These are phyloP conservation scores for Nakazawaea molendinolei DNA, from an alignment of 805 yeast genomes.

Conservation along the genomic window DNA sequence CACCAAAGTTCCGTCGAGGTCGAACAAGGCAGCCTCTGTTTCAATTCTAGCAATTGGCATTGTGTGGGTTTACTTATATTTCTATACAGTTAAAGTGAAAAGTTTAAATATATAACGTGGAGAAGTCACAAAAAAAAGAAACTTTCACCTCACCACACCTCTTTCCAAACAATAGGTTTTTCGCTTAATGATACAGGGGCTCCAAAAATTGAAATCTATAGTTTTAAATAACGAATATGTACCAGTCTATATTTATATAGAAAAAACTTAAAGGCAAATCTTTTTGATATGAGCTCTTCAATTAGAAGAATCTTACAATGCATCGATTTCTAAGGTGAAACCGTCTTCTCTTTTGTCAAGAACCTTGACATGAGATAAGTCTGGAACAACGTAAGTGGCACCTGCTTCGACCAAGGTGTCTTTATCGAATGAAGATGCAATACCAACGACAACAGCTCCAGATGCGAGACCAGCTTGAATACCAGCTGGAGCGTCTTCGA, in stretches of 20 bases:
- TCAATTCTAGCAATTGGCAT: slow-evolving; percentile 12
- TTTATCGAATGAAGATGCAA: slow-evolving; percentile 72
- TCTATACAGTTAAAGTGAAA: not conserved
- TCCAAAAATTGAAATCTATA: too few species aligned
- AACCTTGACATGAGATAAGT: slow-evolving; percentile 56
- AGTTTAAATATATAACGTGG: not conserved
- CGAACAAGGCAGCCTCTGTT: slow-evolving; percentile 44
- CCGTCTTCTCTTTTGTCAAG: slow-evolving; percentile 43
- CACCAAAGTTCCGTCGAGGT: slow-evolving; percentile 83
- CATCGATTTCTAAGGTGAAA: slow-evolving; percentile 31
- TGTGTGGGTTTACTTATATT: not conserved
- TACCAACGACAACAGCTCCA: slow-evolving; percentile 77
- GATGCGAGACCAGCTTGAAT: slow-evolving; percentile 77
- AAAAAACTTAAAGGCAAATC: too few species aligned
- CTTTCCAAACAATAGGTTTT: too few species aligned
- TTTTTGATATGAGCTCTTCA: not conserved
- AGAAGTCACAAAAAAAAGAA: not conserved
- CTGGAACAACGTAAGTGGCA: slow-evolving; percentile 76
- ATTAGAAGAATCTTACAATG: slow-evolving; percentile 18
- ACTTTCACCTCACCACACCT: too few species aligned
- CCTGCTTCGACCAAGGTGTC: slow-evolving; percentile 67
- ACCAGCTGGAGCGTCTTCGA: slow-evolving; percentile 91
- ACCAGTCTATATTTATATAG: not conserved
- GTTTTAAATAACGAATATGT: too few species aligned
- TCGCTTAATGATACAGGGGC: too few species aligned